Percentiles rank a stretch among this genome's conserved stretches.
Conservation (phyloP, 2,329 filamentous ascomycete genomes). For the Sclerotinia spermophila region DNA sequence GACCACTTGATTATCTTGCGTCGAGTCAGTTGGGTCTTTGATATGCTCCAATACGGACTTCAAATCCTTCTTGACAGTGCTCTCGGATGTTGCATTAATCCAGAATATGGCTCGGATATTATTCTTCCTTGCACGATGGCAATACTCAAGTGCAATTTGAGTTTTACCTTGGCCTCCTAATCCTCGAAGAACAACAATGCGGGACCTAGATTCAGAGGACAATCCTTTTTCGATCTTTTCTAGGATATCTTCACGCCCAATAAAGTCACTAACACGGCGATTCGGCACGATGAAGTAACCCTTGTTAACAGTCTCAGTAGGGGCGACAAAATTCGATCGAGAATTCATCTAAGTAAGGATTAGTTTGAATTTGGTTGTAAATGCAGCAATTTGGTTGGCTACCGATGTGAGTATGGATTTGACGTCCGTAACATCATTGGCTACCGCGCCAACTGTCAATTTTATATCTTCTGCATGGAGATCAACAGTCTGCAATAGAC, state of each 20-base stretch:
- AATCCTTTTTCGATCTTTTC: slow-evolving; percentile 21
- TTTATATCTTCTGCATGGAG: neutral
- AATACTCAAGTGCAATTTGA: slow-evolving; percentile 29
- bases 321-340: too few relatives aligned
- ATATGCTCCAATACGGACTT: slow-evolving; percentile 19
- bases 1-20: slow-evolving; percentile 1
- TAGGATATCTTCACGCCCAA: slow-evolving; percentile 26
- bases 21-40: slow-evolving; percentile 3
- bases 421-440: neutral
- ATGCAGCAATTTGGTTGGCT: neutral
- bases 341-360: neutral
- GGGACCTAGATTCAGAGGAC: slow-evolving; percentile 3
- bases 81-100: slow-evolving; percentile 26
- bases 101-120: slow-evolving; percentile 22
- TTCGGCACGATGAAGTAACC: slow-evolving; percentile 20
- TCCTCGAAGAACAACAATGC: slow-evolving; percentile 24
- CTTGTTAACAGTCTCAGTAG: neutral
- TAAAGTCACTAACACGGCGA: slow-evolving; percentile 20
- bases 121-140: slow-evolving; percentile 20
- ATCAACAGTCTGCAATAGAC: neutral
- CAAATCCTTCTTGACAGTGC: slow-evolving; percentile 22
- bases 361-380: neutral
- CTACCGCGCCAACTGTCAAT: neutral
- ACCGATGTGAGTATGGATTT: neutral
- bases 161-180: slow-evolving; percentile 31